Percentiles rank a stretch among this genome's conserved stretches.
These are phyloP conservation scores for Nicotiana sylvestris DNA, from an alignment of 257 asterid genomes.

Conservation along the genomic window DNA sequence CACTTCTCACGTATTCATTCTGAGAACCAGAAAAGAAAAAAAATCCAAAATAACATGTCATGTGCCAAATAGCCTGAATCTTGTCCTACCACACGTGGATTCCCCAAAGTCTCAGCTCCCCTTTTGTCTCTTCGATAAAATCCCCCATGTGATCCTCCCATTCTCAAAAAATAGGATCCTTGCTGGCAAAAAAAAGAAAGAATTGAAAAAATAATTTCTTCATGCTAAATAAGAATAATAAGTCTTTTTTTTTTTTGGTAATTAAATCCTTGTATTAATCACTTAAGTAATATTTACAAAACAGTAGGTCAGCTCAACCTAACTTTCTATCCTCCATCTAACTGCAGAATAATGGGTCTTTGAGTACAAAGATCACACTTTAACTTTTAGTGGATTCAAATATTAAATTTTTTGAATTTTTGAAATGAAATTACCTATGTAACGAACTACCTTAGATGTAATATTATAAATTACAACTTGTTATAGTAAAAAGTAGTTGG, in stretches of 20 bases:
- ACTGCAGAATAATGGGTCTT: background rate
- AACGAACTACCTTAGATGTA: background rate
- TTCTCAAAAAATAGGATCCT: background rate
- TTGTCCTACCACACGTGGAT: slow-evolving; percentile 15
- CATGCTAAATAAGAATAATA: background rate
- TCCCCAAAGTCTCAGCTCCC: background rate
- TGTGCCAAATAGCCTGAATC: slow-evolving; percentile 9
- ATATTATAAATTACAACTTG: background rate
- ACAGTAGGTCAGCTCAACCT: too few relatives aligned
- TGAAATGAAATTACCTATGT: background rate
- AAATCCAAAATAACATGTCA: background rate
- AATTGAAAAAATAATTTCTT: background rate
- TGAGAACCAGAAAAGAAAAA: background rate
- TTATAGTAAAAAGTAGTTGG: background rate
- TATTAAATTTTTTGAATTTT: background rate
- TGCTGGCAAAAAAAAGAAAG: too few relatives aligned
- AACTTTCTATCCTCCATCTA: too few relatives aligned
- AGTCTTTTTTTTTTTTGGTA: too few relatives aligned
- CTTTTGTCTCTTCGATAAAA: slow-evolving; percentile 5
- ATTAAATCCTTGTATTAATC: too few relatives aligned
- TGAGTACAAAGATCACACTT: background rate
- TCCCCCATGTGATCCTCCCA: background rate
- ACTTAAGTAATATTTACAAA: too few relatives aligned
- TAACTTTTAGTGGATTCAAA: background rate
- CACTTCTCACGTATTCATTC: slow-evolving; percentile 14